Conservation (phyloP, 225 moss, liverwort and hornwort species). For the Lunularia cruciata region DNA sequence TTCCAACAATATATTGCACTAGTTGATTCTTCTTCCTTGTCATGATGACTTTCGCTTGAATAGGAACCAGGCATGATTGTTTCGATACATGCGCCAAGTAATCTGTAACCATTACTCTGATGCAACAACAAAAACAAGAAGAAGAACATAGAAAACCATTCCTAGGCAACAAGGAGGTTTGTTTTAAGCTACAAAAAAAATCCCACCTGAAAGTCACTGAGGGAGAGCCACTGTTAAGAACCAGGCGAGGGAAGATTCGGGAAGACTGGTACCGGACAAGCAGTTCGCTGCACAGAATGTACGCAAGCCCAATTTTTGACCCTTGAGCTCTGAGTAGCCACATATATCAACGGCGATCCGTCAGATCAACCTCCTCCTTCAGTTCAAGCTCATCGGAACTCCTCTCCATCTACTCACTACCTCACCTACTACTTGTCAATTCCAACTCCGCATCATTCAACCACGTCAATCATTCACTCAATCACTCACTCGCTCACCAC, state of each 20-base stretch:
- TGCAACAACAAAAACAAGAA: not conserved
- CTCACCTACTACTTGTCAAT: not conserved
- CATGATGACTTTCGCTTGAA: no score
- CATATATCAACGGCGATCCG: no score
- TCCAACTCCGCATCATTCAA: no score
- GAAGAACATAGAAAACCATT: no score
- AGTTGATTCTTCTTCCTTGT: no score
- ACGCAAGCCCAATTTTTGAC: constrained; percentile 1
- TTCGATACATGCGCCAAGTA: no score
- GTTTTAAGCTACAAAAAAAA: no score
- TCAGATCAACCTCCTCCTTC: not conserved
- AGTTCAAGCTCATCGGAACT: not conserved
- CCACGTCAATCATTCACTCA: not conserved
- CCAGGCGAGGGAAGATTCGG: not conserved
- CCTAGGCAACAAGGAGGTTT: no score
- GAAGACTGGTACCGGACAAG: constrained; percentile 4
- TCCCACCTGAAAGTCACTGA: constrained; percentile 1
- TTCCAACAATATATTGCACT: no score
- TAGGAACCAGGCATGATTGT: no score
- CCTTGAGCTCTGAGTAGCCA: not conserved
- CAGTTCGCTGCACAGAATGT: constrained; percentile 12
- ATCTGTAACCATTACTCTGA: no score
- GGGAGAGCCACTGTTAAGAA: not conserved
- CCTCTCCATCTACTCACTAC: not conserved
- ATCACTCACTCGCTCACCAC: not conserved